Conservation (phyloP, 257 asterid species). For the Gynochthodes officinalis region DNA sequence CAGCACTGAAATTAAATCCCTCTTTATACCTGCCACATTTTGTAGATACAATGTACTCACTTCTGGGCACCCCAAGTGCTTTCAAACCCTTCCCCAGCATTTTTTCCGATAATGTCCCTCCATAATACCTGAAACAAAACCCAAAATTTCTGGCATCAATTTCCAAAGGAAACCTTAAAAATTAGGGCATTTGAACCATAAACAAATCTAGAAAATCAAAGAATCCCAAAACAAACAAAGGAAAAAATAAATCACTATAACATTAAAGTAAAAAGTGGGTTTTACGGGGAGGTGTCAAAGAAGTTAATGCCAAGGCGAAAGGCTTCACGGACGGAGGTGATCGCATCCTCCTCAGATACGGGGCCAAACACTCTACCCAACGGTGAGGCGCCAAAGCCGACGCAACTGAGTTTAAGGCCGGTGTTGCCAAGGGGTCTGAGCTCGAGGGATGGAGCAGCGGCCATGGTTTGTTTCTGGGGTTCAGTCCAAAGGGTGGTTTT, state of each 20-base stretch:
- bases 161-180: neutral
- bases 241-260: neutral
- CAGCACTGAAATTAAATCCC: constrained; percentile 96
- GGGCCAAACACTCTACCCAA: constrained; percentile 84
- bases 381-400: constrained; percentile 99
- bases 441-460: constrained; percentile 43
- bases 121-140: constrained; percentile 62
- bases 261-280: neutral
- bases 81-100: constrained; percentile 80
- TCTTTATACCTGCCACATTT: constrained; percentile 92
- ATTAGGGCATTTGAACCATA: neutral
- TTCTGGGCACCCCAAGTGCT: constrained; percentile 81
- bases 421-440: constrained; percentile 80
- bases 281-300: constrained; percentile 98
- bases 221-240: no score
- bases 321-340: constrained; percentile 75
- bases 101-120: constrained; percentile 82
- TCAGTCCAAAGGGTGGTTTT: neutral
- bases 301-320: constrained; percentile 80
- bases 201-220: neutral
- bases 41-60: constrained; percentile 80
- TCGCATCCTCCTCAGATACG: constrained; percentile 77
- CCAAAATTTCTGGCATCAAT: neutral
- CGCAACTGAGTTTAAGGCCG: constrained; percentile 72
- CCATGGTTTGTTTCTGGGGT: constrained; percentile 6